Evolutionary conservation across 2,329 filamentous ascomycete species (phyloP), one percentile per base, ranked within the genome.

Genomic region (Xylariaceae sp.): DNA sequence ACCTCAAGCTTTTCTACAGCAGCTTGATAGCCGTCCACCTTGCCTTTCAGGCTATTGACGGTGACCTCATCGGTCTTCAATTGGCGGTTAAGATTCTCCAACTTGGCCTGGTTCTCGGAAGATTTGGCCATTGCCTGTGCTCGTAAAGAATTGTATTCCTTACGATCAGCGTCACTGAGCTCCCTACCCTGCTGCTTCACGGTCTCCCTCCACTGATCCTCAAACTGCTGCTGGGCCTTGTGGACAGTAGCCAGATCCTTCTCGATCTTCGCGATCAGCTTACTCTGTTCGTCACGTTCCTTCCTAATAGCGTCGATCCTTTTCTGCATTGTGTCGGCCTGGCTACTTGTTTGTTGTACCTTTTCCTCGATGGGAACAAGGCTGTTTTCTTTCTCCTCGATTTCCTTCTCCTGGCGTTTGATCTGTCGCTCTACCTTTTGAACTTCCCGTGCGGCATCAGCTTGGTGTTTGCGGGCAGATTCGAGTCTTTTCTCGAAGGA

Each of bases 311-410:
- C 84, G 2, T 84, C 81, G 46, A 92, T 87, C 55, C 89, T 86
- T 40, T 81, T 82, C 57, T 87, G 82, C 54, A 90, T 84, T 58
- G 81, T 85, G 48, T 87, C 84, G 40, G 91, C 80, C 60, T 93
- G 89, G 60, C 84, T 83, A 14, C 80, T 86, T 6, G 89, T 90
- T 60, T 96, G 88, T 48, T 87, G 83, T 40, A 99, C 89, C 76
- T 98, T 98, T 73, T 97, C 92, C 49, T 96, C 88, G 57, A 98
- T 86, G 0, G 95, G 95, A 7, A 98, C 86, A 3, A 99, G 82
- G 37, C 85, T 87, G 69, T 92, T 96, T 65, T 93, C 87, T 64
- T 90, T 88, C 56, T 95, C 89, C 67, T 97, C 91, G 20, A 97
- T 89, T 43, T 89, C 88, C 69, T 89, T 91, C 71, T 96, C 91